Percentiles rank a stretch among this genome's conserved stretches.
Evolutionary conservation across 305 asterid species (phyloP).

Genomic region (Rubia peregrina): DNA sequence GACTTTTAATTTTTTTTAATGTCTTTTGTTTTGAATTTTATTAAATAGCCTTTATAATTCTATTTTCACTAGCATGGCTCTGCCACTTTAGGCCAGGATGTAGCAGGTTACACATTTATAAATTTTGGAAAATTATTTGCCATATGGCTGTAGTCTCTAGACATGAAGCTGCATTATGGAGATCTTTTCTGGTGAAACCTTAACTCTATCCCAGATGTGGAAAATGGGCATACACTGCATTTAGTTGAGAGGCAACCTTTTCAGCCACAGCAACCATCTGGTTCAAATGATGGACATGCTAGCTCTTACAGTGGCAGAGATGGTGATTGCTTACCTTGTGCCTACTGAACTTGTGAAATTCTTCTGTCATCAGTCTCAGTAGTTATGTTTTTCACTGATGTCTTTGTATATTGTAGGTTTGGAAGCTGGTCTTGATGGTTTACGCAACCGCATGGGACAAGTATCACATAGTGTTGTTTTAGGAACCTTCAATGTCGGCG

Average conservation of each 20-base stretch:
- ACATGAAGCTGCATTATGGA: neutral
- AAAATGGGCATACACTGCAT: constrained; percentile 78
- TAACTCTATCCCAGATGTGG: constrained; percentile 57
- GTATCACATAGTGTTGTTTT: constrained; percentile 71
- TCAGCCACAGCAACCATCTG: constrained; percentile 45
- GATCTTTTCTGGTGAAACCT: constrained; percentile 23
- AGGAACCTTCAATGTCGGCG: constrained; percentile 77
- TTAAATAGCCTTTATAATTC: neutral
- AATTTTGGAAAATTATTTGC: constrained; percentile 3
- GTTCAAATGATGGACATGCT: constrained; percentile 39
- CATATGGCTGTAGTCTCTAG: neutral
- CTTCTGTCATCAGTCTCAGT: neutral
- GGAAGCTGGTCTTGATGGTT: constrained; percentile 47
- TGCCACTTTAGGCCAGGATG: neutral
- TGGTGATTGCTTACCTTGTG: constrained; percentile 21
- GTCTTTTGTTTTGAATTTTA: neutral
- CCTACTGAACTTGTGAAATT: constrained; percentile 9
- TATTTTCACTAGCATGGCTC: neutral
- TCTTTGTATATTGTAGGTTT: constrained; percentile 38
- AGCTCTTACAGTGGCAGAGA: constrained; percentile 45
- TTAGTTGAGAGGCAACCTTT: constrained; percentile 66
- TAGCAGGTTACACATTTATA: neutral
- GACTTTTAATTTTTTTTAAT: no score
- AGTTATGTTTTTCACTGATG: neutral
- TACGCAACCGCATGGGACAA: constrained; percentile 57